A percentile compares a stretch with the other conserved stretches of the same genome.
Conservation (phyloP, 768 basidiomycete genomes). For the Tulasnella sp. region DNA sequence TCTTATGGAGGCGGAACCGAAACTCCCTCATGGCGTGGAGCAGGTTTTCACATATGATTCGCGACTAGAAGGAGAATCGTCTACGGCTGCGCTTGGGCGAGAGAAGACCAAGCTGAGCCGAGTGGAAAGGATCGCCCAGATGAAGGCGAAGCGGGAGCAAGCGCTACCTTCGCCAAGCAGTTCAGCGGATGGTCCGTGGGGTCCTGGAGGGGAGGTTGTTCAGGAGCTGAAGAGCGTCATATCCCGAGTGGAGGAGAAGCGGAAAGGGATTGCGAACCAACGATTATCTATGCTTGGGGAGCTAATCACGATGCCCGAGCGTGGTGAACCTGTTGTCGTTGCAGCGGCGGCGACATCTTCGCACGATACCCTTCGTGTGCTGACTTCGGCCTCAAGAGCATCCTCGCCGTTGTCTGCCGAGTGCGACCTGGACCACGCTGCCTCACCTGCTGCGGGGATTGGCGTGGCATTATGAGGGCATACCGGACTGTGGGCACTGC, state of each 20-base stretch:
- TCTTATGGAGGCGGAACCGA: conserved; percentile 35
- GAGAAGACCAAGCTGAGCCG: conserved; percentile 57
- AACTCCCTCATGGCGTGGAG: conserved; percentile 56
- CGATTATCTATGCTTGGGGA: conserved; percentile 5
- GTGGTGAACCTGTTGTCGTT: no score
- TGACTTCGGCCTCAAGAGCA: no score
- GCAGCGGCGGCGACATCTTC: no score
- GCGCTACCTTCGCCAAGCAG: neutral
- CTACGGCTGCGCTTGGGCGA: conserved; percentile 32
- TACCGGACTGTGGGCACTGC: no score
- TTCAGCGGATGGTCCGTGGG: conserved; percentile 3
- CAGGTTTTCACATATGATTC: conserved; percentile 75
- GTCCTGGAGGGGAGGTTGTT: conserved; percentile 20
- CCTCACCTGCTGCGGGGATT: neutral
- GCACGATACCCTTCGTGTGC: no score
- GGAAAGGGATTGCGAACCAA: conserved; percentile 7
- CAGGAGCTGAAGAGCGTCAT: conserved; percentile 19
- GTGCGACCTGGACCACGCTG: no score
- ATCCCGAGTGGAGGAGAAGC: conserved; percentile 13
- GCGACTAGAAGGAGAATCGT: conserved; percentile 13
- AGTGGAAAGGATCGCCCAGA: conserved; percentile 60
- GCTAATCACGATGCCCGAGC: neutral
- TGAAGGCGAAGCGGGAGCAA: conserved; percentile 39
- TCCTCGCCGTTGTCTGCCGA: no score
- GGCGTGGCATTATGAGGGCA: conserved; percentile 6